Evolutionary conservation across 441 rosid species (phyloP).

Genomic region (Jatropha multifida): DNA sequence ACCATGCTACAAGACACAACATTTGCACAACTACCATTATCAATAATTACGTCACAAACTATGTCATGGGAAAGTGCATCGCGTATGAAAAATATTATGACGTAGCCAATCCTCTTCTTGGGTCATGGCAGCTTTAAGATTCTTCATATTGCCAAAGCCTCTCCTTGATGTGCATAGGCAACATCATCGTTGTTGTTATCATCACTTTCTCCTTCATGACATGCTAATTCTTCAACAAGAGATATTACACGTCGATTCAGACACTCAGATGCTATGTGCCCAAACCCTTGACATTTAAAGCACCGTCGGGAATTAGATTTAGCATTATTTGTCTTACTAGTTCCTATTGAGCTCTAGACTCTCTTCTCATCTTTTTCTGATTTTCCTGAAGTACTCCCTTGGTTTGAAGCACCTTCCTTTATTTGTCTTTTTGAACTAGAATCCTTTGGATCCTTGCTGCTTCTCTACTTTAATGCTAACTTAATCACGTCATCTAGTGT

Average conservation of each 20-base stretch:
- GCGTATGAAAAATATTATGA: background rate
- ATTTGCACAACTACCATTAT: constrained; percentile 12
- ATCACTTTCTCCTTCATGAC: background rate
- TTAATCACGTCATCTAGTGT: too few species aligned
- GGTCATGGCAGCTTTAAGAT: background rate
- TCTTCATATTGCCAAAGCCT: background rate
- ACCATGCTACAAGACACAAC: background rate
- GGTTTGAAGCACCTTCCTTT: too few species aligned
- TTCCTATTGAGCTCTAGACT: too few species aligned
- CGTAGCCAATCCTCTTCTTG: background rate
- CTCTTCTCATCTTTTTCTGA: too few species aligned
- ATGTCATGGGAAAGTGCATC: background rate
- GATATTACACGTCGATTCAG: background rate
- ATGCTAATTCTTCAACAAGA: background rate
- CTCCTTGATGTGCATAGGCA: background rate
- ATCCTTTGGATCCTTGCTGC: too few species aligned
- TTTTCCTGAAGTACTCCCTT: too few species aligned
- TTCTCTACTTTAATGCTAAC: too few species aligned
- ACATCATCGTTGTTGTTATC: background rate
- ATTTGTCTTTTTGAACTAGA: too few species aligned
- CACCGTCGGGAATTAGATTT: background rate
- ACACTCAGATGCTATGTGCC: background rate
- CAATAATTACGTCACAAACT: background rate
- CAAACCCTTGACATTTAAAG: background rate
- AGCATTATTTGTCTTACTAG: too few species aligned